These are phyloP conservation scores for Mallotus japonicus DNA, from an alignment of 441 rosid genomes.

Conservation along the genomic window DNA sequence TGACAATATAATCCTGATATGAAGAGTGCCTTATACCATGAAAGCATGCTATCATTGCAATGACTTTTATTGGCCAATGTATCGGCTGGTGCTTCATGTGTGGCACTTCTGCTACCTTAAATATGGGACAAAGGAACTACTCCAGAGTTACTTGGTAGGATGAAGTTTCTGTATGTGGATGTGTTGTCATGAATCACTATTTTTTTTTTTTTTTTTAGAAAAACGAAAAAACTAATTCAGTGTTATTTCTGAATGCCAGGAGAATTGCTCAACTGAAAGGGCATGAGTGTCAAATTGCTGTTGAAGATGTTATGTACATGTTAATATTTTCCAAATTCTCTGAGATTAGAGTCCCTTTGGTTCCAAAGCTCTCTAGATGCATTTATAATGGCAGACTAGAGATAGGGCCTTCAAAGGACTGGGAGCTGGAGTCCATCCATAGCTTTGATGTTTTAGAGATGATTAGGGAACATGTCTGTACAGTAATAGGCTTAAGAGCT, in stretches of 20 bases:
- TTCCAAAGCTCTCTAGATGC: slow-evolving; percentile 83
- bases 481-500: slow-evolving; percentile 70
- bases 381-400: slow-evolving; percentile 75
- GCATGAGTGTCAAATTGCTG: slow-evolving; percentile 57
- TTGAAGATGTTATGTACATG: slow-evolving; percentile 87
- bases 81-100: slow-evolving; percentile 6
- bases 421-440: slow-evolving; percentile 84
- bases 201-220: neutral
- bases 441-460: slow-evolving; percentile 58
- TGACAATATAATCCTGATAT: neutral
- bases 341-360: slow-evolving; percentile 72
- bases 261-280: slow-evolving; percentile 76
- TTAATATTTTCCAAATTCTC: slow-evolving; percentile 72
- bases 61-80: slow-evolving; percentile 8
- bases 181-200: slow-evolving; percentile 4
- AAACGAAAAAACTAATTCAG: slow-evolving; percentile 1
- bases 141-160: neutral
- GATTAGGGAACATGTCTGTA: slow-evolving; percentile 68
- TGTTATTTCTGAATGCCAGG: slow-evolving; percentile 42
- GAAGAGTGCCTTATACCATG: slow-evolving; percentile 1
- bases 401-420: slow-evolving; percentile 80
- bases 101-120: slow-evolving; percentile 6
- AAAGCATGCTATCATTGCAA: slow-evolving; percentile 3
- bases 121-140: neutral
- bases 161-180: neutral